Evolutionary conservation across 352 stramenopile genomes (phyloP).

Genomic region (Globisporangium mamillatum): DNA sequence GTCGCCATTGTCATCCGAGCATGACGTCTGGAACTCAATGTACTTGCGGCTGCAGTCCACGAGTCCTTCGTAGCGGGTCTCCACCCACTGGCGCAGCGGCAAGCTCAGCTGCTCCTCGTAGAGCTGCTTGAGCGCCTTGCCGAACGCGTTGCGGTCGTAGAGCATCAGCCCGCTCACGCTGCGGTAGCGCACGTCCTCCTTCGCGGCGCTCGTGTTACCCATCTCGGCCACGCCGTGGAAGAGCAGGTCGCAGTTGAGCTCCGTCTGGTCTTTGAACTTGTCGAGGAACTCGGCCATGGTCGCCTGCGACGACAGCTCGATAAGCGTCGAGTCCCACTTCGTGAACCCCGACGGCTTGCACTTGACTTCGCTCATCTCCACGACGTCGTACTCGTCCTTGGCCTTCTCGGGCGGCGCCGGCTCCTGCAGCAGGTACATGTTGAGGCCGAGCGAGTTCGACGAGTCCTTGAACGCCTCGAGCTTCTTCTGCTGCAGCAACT

Average conservation of each 20-base stretch:
- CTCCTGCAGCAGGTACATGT: conserved; percentile 92
- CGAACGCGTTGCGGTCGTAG: conserved; percentile 81
- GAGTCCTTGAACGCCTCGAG: conserved; percentile 91
- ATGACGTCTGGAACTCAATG: conserved; percentile 81
- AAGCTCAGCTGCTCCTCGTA: conserved; percentile 60
- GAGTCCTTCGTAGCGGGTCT: conserved; percentile 76
- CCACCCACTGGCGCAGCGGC: conserved; percentile 62
- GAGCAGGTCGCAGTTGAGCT: conserved; percentile 79
- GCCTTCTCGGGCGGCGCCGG: conserved; percentile 77
- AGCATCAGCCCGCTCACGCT: conserved; percentile 81
- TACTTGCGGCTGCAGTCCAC: conserved; percentile 83
- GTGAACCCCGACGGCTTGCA: conserved; percentile 88
- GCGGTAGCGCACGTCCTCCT: conserved; percentile 64
- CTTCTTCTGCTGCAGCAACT: conserved; percentile 87
- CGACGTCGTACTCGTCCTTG: conserved; percentile 91
- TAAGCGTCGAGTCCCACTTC: conserved; percentile 90
- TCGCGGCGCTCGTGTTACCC: conserved; percentile 44
- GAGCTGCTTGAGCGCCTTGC: conserved; percentile 66
- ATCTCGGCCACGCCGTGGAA: conserved; percentile 80
- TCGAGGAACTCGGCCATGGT: conserved; percentile 69
- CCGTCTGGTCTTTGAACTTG: conserved; percentile 64
- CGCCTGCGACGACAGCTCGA: conserved; percentile 62
- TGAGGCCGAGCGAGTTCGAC: conserved; percentile 89
- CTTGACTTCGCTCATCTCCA: conserved; percentile 86
- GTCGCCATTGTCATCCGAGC: conserved; percentile 77